A percentile compares a stretch with the other conserved stretches of the same genome.
Conservation (phyloP, 352 stramenopile species). For the Globisporangium barbulae region DNA sequence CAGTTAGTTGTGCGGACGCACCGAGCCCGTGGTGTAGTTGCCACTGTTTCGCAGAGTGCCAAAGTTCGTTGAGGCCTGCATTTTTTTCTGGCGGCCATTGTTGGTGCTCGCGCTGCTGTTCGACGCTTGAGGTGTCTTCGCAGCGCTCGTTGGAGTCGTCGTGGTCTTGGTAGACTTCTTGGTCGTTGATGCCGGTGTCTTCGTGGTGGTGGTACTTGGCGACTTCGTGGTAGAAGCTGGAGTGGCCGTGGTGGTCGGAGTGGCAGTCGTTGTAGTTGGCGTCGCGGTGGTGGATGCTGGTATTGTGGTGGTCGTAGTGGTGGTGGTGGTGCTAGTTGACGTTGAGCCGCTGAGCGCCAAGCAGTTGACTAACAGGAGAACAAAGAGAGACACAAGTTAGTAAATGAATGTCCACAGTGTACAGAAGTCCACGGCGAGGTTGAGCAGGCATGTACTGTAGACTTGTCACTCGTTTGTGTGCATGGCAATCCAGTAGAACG, state of each 20-base stretch:
- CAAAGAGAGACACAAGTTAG: constrained; percentile 9
- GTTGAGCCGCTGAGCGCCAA: constrained; percentile 13
- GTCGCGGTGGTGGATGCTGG: constrained; percentile 13
- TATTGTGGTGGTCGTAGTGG: background rate
- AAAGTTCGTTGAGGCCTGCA: constrained; percentile 6
- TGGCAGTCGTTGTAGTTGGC: background rate
- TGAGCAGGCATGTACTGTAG: constrained; percentile 28
- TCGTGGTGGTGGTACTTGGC: background rate
- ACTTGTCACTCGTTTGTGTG: constrained; percentile 38
- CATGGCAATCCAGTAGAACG: constrained; percentile 41
- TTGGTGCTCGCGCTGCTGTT: constrained; percentile 4
- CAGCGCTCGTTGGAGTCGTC: background rate
- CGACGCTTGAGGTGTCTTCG: background rate
- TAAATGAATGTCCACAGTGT: constrained; percentile 13
- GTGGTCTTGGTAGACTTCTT: constrained; percentile 1
- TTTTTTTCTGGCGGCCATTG: constrained; percentile 5
- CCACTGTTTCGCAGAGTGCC: background rate
- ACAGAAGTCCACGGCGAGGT: constrained; percentile 6
- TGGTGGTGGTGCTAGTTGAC: constrained; percentile 12
- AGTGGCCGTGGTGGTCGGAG: background rate
- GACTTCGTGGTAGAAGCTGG: background rate
- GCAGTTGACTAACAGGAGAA: constrained; percentile 18
- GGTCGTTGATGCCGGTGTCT: background rate
- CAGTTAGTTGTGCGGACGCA: constrained; percentile 12
- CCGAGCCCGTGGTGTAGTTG: constrained; percentile 12